Percentiles rank a stretch among this genome's conserved stretches.
phyloP scores from a whole-genome alignment of 768 basidiomycete genomes.

The Neoboletus subvelutipes region DNA sequence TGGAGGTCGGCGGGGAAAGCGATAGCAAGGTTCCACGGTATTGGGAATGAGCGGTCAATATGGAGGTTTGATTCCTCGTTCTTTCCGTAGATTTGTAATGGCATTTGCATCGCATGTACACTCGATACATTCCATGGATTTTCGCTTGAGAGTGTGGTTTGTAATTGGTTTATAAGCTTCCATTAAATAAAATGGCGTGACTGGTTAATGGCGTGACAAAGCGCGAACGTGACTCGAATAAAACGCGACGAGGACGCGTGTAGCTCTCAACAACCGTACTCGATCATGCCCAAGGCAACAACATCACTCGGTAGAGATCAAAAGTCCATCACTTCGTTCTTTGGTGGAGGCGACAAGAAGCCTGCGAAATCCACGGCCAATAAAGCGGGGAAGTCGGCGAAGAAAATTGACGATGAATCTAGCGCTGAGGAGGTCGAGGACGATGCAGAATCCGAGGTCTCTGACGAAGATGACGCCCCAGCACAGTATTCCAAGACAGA shows the following conservation, averaged over 20 bases:
- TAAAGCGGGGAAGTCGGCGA: constrained; percentile 32
- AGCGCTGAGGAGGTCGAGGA: constrained; percentile 35
- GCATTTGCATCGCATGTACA: constrained; percentile 13
- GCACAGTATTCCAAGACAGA: constrained; percentile 37
- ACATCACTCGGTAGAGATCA: constrained; percentile 46
- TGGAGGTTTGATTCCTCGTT: neutral
- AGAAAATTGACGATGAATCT: constrained; percentile 32
- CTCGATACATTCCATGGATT: constrained; percentile 6
- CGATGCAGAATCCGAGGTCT: constrained; percentile 34
- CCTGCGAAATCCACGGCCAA: constrained; percentile 21
- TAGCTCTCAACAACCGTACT: neutral
- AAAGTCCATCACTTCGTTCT: constrained; percentile 55
- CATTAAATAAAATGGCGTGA: constrained; percentile 11
- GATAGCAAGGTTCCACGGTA: constrained; percentile 69
- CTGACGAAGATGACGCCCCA: constrained; percentile 33
- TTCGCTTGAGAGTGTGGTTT: neutral
- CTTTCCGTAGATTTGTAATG: constrained; percentile 6
- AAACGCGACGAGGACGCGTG: constrained; percentile 18
- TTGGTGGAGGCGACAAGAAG: constrained; percentile 39
- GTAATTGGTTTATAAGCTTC: constrained; percentile 9
- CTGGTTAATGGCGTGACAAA: constrained; percentile 16
- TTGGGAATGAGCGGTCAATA: constrained; percentile 57
- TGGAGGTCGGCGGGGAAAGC: constrained; percentile 66
- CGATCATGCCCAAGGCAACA: constrained; percentile 51
- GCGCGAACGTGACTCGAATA: constrained; percentile 27